These are phyloP conservation scores for Leccinum variabile DNA, from an alignment of 1,284 basidiomycete genomes.

Conservation along the genomic window DNA sequence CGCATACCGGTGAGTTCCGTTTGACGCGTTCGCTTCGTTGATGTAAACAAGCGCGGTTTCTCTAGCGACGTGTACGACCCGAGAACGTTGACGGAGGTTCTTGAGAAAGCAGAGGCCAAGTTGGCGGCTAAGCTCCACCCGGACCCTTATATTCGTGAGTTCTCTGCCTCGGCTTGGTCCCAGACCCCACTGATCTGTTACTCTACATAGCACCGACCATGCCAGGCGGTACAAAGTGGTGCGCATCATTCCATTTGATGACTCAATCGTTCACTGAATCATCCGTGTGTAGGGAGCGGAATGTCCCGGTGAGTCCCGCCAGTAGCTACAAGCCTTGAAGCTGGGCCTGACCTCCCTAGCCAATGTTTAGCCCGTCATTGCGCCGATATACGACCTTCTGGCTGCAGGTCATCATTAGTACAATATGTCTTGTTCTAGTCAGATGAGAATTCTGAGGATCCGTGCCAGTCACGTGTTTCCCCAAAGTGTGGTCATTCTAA, in stretches of 20 bases:
- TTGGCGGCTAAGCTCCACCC: conserved; percentile 75
- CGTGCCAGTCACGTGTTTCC: conserved; percentile 21
- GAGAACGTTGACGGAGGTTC: conserved; percentile 76
- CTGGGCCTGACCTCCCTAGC: background rate
- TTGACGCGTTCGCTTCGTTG: background rate
- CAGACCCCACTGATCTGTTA: conserved; percentile 1
- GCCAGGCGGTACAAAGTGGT: conserved; percentile 91
- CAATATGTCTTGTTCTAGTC: background rate
- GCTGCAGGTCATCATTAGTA: conserved; percentile 35
- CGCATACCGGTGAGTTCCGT: conserved; percentile 71
- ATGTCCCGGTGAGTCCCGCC: conserved; percentile 56
- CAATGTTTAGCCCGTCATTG: conserved; percentile 22
- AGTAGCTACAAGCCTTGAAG: background rate
- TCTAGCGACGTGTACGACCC: conserved; percentile 86
- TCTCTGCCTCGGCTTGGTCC: background rate
- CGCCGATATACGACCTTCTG: conserved; percentile 35
- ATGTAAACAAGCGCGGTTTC: background rate
- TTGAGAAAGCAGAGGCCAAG: conserved; percentile 80
- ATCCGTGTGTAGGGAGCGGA: conserved; percentile 59
- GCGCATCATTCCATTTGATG: conserved; percentile 27
- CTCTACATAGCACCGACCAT: conserved; percentile 60
- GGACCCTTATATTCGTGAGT: conserved; percentile 87
- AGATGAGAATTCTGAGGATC: background rate
- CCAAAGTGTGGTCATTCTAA: conserved; percentile 12
- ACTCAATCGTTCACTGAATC: conserved; percentile 18